A percentile compares a stretch with the other conserved stretches of the same genome.
phyloP scores from a whole-genome alignment of 2,329 filamentous ascomycete species.

The Keithomyces neogunnii region DNA sequence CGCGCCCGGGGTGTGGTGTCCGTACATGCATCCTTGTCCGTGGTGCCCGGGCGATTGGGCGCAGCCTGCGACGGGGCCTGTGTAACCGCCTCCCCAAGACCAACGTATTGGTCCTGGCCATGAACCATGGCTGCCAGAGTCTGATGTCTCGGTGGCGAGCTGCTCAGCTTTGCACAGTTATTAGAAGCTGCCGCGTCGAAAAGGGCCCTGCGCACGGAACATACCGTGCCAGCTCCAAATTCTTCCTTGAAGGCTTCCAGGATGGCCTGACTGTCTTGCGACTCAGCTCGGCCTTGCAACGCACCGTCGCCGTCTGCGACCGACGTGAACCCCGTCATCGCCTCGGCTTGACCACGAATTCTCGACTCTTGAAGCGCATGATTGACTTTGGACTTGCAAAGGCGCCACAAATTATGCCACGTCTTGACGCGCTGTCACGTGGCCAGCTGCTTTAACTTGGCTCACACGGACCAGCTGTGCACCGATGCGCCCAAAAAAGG shows the following conservation, averaged over 20 bases:
- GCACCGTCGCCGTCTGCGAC: conserved; percentile 19
- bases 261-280: conserved; percentile 37
- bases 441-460: neutral
- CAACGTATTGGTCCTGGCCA: neutral
- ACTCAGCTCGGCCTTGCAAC: conserved; percentile 24
- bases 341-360: conserved; percentile 11
- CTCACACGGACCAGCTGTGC: too few relatives aligned
- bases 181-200: neutral
- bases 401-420: conserved; percentile 7
- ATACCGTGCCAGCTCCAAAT: conserved; percentile 30
- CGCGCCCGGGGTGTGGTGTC: neutral
- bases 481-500: too few relatives aligned
- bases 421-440: conserved; percentile 22
- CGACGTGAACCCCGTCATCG: conserved; percentile 21
- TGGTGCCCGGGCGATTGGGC: neutral
- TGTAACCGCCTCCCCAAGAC: neutral
- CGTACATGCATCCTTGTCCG: conserved; percentile 4
- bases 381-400: neutral
- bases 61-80: neutral
- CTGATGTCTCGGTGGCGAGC: neutral
- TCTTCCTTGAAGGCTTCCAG: conserved; percentile 28
- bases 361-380: neutral
- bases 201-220: conserved; percentile 13
- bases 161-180: conserved; percentile 4
- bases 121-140: neutral